Evolutionary conservation across 2,329 filamentous ascomycete genomes (phyloP).

Genomic region (Blastomyces percursus): DNA sequence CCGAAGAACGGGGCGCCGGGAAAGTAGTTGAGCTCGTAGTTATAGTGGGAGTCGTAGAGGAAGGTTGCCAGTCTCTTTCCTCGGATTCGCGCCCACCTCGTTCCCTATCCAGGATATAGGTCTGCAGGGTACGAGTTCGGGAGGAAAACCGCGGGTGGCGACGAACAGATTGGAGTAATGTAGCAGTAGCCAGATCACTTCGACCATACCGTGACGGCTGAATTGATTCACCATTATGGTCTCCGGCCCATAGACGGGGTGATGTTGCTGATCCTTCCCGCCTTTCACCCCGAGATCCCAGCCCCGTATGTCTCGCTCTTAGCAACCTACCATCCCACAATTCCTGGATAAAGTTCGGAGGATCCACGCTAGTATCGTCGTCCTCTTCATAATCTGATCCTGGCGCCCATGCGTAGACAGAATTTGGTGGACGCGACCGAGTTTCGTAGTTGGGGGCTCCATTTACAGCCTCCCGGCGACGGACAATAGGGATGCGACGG

Average conservation of each 20-base stretch:
- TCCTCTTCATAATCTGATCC: constrained; percentile 29
- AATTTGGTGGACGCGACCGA: constrained; percentile 43
- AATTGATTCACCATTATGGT: constrained; percentile 6
- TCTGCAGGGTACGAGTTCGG: constrained; percentile 30
- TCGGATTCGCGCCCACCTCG: constrained; percentile 16
- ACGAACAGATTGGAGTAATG: constrained; percentile 31
- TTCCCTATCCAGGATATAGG: constrained; percentile 31
- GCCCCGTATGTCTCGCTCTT: constrained; percentile 14
- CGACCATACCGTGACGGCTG: constrained; percentile 16
- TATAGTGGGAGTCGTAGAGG: background rate
- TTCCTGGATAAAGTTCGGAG: constrained; percentile 20
- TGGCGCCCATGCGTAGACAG: constrained; percentile 51
- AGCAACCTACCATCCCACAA: constrained; percentile 20
- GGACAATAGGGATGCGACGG: constrained; percentile 32
- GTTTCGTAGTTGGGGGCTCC: constrained; percentile 44
- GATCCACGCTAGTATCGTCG: constrained; percentile 15
- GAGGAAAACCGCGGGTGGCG: constrained; percentile 29
- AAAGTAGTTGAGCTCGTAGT: constrained; percentile 6
- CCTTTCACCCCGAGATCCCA: constrained; percentile 19
- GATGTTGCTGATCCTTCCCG: constrained; percentile 19
- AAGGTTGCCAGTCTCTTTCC: constrained; percentile 11
- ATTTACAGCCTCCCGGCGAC: constrained; percentile 33
- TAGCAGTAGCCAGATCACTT: constrained; percentile 23
- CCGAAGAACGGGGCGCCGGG: background rate
- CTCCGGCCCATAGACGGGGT: constrained; percentile 17